Base-by-base conservation (phyloP, 371 early-diverging fungal genomes). In the Rhizopus delemar region DNA sequence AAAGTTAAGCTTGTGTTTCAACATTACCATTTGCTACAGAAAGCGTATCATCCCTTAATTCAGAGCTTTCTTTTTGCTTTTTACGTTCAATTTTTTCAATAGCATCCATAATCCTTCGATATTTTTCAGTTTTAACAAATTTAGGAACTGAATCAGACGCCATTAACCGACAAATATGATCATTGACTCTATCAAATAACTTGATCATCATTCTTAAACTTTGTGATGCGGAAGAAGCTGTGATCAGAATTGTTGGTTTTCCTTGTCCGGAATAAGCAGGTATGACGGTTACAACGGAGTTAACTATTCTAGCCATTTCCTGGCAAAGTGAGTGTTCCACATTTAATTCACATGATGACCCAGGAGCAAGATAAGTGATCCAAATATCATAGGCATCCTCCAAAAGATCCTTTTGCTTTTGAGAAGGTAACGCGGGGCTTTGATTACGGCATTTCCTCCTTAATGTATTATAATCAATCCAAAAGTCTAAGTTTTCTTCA, bases 141-240 rank as follows among this genome's bases (percentile, higher is more conserved):
- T 89, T 91, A 0, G 91, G 90, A 13, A 90, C 86, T 12, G 90
- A 89, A 56, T 91, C 91, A 1, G 85, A 84, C n/a, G 91, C 88
- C 88, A 89, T 86, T 7, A 91, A 70, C 22, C 84, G 73, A 70
- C 87, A 91, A 51, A 89, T 87, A 50, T 89, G 88, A 8, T 87
- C 86, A 51, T 89, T 82, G 11, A 83, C 84, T 29, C 65, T 63
- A 46, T 87, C 85, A 63, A 88, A 84, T 68, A 88, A 67, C 36
- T 78, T 74, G 2, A 86, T 71, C 70, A 81, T 74, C 56, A 77
- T 72, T 15, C 74, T 46, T 29, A 81, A 31, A 35, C 74, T 73
- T 35, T 73, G 73, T 3, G 76, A 74, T 5, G 67, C 67, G 6
- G 74, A 74, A 2, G 66, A 62, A 7, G 80, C 65, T 1, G 77